Evolutionary conservation across 352 stramenopile genomes (phyloP), one percentile per base, ranked within the genome.

Genomic region (Globisporangium nagaii): DNA sequence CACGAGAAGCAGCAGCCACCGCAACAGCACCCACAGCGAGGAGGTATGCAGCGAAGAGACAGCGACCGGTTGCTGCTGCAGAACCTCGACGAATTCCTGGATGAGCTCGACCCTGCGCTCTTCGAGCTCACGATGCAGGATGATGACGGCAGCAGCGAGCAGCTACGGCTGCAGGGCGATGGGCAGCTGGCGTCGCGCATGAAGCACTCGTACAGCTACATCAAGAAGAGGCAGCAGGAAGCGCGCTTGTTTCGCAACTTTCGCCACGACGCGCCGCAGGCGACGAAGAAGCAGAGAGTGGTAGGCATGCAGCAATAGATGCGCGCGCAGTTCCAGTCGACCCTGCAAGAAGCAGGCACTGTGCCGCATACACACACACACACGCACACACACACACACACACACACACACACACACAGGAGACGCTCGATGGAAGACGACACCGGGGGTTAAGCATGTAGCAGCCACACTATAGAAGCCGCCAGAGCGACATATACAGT

Each of bases 41-140:
- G 6, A 28, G 2, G 40, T 12, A 25, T 20, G 6, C 22, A 11
- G 12, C 31, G 24, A 48, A 12, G 25, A 50, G 43, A 27, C 27
- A 50, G 43, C 19, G 43, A 50, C 5, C 43, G 30, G 1, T 15
- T 50, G 17, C 43, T 50, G 25, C 17, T 50, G 27, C n/a, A 37
- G 43, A 50, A 37, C 41, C 71, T 82, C 20, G 69, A 79, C 51
- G 69, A 77, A 49, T 84, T 74, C 53, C 49, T 84, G 52, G 60
- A 79, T 55, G 73, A 84, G n/a, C 53, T 84, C 39, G 73, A 84
- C 43, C 73, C 73, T 15, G 64, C 62, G 36, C 60, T 84, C 10
- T 84, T 82, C 37, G 55, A 36, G 13, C 19, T 7, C 4, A 17
- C n/a, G 20, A 41, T n/a, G n/a, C n/a, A n/a, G n/a, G n/a, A n/a